These are phyloP conservation scores for Yarrowia osloensis DNA, from an alignment of 805 yeast genomes.

Conservation along the genomic window DNA sequence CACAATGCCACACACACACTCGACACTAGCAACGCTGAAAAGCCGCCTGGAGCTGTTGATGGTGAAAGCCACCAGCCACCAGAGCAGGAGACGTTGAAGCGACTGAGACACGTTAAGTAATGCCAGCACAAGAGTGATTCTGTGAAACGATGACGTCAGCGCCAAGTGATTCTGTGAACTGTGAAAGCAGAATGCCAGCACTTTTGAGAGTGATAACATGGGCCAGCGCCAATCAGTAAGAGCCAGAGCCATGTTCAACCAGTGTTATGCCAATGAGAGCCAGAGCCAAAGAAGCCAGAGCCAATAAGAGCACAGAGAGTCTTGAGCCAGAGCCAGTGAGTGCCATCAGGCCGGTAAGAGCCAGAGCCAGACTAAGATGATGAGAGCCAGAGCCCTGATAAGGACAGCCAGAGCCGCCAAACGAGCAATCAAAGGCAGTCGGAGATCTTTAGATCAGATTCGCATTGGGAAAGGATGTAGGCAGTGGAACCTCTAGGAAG, in stretches of 20 bases:
- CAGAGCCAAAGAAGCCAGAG: not conserved
- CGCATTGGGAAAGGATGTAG: constrained; percentile 18
- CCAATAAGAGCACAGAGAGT: not conserved
- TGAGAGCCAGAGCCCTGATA: not conserved
- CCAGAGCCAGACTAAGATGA: not conserved
- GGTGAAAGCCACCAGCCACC: not conserved
- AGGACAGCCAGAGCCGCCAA: not conserved
- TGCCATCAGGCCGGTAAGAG: too few species aligned
- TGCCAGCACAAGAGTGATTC: not conserved
- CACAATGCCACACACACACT: not conserved
- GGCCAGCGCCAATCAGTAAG: constrained; percentile 4
- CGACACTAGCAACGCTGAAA: not conserved
- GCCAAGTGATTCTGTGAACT: constrained; percentile 3
- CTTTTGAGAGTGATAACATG: not conserved
- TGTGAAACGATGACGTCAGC: constrained; percentile 4
- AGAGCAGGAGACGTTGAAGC: not conserved
- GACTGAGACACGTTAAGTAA: not conserved
- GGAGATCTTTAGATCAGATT: not conserved
- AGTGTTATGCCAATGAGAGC: constrained; percentile 1
- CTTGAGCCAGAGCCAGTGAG: not conserved
- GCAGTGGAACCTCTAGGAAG: not conserved
- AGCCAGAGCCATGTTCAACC: not conserved
- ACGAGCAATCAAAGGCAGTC: not conserved
- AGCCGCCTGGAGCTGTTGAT: not conserved
- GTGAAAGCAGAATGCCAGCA: constrained; percentile 2